Evolutionary conservation across 2,329 filamentous ascomycete genomes (phyloP), one percentile per base, ranked within the genome.

Genomic region (Pseudogymnoascus pannorum): DNA sequence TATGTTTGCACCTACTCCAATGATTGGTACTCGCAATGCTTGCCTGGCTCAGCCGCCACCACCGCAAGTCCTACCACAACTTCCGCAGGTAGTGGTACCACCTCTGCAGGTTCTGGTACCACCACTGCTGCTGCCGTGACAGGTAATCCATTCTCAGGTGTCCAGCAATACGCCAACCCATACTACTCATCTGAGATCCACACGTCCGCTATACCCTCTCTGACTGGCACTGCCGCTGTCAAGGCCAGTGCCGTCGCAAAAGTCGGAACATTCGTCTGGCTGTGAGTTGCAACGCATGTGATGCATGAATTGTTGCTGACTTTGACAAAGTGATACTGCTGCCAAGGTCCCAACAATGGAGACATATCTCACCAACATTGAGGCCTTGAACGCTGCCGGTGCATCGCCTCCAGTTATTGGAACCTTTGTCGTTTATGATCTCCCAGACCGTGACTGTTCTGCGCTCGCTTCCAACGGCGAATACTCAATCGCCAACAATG

Each of bases 381-480:
- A 77, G 64, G 67, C 72, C 36, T 68, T 76, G 65, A 81, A 82
- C 61, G 72, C 70, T 24, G 77, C 75, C 24, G 79, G 79, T n/a
- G 77, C 77, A 6, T 77, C 70, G 59, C 75, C 76, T 33, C 75
- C 75, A 3, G 68, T 78, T 61, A 76, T 78, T 16, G 78, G 77
- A 16, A 76, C 76, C 1, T 80, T 86, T 60, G 84, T 87, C 60
- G 81, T 87, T 60, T 87, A 87, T 71, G 80, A 87, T 69, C 74
- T 87, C 11, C 84, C 84, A 48, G 83, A 85, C 66, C 81, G 84
- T 70, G 84, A 87, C 69, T 87, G 84, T 68, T 79, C 84, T 12
- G 84, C 84, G 58, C 75, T 82, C 66, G 83, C 84, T 12, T 86
- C 83, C 64, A 86, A 86, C 68, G 84, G 84, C 63, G 84, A 87